Evolutionary conservation across 352 stramenopile species (phyloP).

Genomic region (Phytophthora tentaculata): DNA sequence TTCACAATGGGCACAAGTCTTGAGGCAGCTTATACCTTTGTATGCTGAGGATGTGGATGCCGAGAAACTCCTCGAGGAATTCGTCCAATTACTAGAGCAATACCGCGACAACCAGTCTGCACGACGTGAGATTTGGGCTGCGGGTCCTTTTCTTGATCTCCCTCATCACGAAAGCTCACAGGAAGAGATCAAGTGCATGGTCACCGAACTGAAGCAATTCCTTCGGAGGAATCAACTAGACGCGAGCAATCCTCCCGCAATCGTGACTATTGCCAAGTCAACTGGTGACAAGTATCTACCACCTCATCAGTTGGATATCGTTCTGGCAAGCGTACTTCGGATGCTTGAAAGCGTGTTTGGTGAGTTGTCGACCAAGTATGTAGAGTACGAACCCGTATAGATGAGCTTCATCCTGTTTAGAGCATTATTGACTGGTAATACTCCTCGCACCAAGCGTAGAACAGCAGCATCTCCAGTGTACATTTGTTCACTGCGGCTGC

Average conservation of each 20-base stretch:
- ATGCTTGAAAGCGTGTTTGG: constrained; percentile 55
- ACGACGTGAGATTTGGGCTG: constrained; percentile 46
- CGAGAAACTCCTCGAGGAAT: constrained; percentile 28
- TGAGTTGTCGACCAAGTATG: constrained; percentile 36
- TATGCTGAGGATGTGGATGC: constrained; percentile 35
- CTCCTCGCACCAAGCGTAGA: constrained; percentile 63
- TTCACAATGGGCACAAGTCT: constrained; percentile 21
- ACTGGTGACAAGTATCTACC: constrained; percentile 77
- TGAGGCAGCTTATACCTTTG: constrained; percentile 26
- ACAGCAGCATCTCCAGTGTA: constrained; percentile 48
- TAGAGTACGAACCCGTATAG: constrained; percentile 56
- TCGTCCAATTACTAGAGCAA: constrained; percentile 30
- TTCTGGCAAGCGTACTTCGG: constrained; percentile 52
- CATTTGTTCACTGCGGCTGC: constrained; percentile 35
- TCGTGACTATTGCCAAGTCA: constrained; percentile 89
- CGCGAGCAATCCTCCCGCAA: constrained; percentile 40
- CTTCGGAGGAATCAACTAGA: constrained; percentile 29
- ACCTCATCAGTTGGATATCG: constrained; percentile 56
- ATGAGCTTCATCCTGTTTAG: constrained; percentile 9
- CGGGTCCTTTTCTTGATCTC: constrained; percentile 67
- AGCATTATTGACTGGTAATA: constrained; percentile 58
- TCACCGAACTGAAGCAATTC: constrained; percentile 45
- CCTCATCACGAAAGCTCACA: constrained; percentile 66
- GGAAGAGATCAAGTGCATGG: constrained; percentile 59
- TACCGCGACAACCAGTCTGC: constrained; percentile 28